phyloP scores from a whole-genome alignment of 495 filamentous ascomycete species.

The Penicillium bialowiezense region DNA sequence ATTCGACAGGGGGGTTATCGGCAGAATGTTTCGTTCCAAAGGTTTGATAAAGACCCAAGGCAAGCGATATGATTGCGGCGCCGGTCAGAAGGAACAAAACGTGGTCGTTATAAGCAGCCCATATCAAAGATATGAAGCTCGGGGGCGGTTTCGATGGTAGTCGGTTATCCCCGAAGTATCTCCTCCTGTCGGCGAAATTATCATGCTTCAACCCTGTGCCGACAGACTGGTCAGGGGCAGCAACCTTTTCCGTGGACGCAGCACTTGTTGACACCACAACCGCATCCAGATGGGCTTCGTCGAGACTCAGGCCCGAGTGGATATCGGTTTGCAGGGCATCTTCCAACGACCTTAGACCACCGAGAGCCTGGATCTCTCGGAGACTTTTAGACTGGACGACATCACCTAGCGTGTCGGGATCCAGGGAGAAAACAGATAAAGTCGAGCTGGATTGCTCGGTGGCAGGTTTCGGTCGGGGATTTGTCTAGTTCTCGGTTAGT shows the following conservation, averaged over 20 bases:
- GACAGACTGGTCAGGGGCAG: background rate
- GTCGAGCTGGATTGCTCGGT: background rate
- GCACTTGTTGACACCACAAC: background rate
- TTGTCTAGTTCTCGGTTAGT: background rate
- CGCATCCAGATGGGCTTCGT: conserved; percentile 4
- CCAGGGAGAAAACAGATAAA: background rate
- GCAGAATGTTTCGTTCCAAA: conserved; percentile 23
- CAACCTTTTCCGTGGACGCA: background rate
- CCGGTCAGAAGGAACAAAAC: conserved; percentile 66
- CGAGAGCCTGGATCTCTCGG: background rate
- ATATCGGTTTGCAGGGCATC: conserved; percentile 1
- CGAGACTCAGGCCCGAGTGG: conserved; percentile 4
- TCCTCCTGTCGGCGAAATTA: conserved; percentile 1
- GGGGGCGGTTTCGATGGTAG: conserved; percentile 1
- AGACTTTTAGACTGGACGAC: background rate
- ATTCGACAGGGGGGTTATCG: conserved; percentile 52
- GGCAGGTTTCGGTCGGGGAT: background rate
- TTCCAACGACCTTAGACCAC: background rate
- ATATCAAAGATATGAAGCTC: conserved; percentile 45
- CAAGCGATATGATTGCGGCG: conserved; percentile 71
- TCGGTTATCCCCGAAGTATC: conserved; percentile 3
- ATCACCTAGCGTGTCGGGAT: background rate
- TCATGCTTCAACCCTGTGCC: background rate
- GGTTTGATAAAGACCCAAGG: conserved; percentile 61
- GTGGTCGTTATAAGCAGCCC: conserved; percentile 72